Percentiles rank a stretch among this genome's conserved stretches.
Conservation (phyloP, 495 filamentous ascomycete species). For the Aspergillus egyptiacus region DNA sequence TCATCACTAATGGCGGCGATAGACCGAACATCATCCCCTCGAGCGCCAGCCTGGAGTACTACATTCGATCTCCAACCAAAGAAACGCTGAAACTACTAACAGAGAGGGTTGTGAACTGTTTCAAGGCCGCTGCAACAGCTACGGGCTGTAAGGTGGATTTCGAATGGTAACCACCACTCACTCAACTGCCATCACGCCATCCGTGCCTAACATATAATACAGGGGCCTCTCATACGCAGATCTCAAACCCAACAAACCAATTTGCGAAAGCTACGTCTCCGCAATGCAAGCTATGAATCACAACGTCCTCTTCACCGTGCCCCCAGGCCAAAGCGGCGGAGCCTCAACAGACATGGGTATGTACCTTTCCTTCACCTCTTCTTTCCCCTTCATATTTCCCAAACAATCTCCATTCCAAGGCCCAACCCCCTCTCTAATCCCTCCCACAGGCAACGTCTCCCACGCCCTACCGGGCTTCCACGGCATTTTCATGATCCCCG, state of each 20-base stretch:
- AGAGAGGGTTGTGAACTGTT: constrained; percentile 46
- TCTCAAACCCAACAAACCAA: constrained; percentile 40
- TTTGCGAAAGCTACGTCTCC: constrained; percentile 47
- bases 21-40: constrained; percentile 51
- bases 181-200: not conserved
- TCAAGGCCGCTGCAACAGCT: constrained; percentile 50
- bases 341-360: constrained; percentile 38
- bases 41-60: constrained; percentile 49
- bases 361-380: constrained; percentile 13
- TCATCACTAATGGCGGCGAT: constrained; percentile 42
- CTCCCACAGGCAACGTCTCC: constrained; percentile 48
- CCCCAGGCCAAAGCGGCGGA: constrained; percentile 20
- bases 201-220: not conserved
- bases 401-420: no score
- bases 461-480: constrained; percentile 54
- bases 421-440: no score
- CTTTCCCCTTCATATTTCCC: no score
- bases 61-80: constrained; percentile 39
- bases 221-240: constrained; percentile 48
- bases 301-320: constrained; percentile 35
- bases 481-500: constrained; percentile 47
- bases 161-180: constrained; percentile 24
- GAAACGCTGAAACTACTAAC: constrained; percentile 41
- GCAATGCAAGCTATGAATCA: constrained; percentile 44
- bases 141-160: constrained; percentile 49